Percentiles rank a stretch among this genome's conserved stretches.
Conservation (phyloP, 768 basidiomycete species). For the Leccinum longicurvipes region DNA sequence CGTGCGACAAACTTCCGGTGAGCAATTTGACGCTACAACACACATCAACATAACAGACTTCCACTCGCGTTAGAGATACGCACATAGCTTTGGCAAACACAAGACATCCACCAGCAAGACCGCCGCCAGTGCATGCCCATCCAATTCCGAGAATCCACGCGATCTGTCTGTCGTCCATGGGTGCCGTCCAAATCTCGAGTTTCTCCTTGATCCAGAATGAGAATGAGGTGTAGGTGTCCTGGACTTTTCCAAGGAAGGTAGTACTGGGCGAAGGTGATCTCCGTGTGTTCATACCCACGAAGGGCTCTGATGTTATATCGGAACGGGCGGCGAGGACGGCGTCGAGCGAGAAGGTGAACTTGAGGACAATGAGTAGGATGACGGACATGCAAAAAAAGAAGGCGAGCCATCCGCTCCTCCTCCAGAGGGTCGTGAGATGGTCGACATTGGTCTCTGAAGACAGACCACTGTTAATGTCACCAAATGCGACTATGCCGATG, state of each 20-base stretch:
- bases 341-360: conserved; percentile 71
- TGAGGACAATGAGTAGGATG: conserved; percentile 60
- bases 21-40: conserved; percentile 71
- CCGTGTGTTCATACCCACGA: conserved; percentile 38
- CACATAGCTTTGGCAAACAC: conserved; percentile 67
- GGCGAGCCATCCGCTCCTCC: conserved; percentile 82
- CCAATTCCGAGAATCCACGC: conserved; percentile 91
- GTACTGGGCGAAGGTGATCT: conserved; percentile 13
- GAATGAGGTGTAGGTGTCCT: conserved; percentile 40
- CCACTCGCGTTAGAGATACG: conserved; percentile 6
- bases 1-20: conserved; percentile 70
- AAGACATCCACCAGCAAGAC: conserved; percentile 83
- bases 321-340: conserved; percentile 65
- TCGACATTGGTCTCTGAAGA: conserved; percentile 66
- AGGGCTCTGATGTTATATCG: conserved; percentile 63
- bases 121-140: conserved; percentile 92
- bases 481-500: conserved; percentile 84
- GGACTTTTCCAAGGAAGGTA: conserved; percentile 33
- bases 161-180: conserved; percentile 80
- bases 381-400: conserved; percentile 82
- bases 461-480: conserved; percentile 79
- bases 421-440: conserved; percentile 83
- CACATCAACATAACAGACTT: conserved; percentile 5
- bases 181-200: conserved; percentile 72
- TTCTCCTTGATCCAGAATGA: conserved; percentile 57